A percentile compares a stretch with the other conserved stretches of the same genome.
Evolutionary conservation across 2,329 filamentous ascomycete genomes (phyloP).

Genomic region (Neonectria faginata): DNA sequence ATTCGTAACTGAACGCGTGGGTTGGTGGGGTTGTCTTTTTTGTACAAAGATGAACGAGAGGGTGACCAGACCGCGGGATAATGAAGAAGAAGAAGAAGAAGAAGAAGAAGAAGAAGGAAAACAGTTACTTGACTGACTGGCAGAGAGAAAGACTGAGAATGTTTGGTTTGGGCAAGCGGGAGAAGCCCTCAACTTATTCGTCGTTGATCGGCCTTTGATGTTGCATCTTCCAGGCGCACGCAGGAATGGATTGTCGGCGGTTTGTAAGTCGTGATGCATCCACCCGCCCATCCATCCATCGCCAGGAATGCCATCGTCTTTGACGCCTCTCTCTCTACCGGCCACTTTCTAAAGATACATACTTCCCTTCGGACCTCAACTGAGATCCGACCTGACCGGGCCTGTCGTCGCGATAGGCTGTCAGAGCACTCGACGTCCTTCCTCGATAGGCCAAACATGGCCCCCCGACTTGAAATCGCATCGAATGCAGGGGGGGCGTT

Average conservation of each 20-base stretch:
- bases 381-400: constrained; percentile 38
- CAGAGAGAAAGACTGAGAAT: background rate
- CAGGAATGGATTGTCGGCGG: constrained; percentile 34
- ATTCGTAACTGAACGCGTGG: constrained; percentile 23
- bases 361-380: constrained; percentile 12
- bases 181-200: constrained; percentile 35
- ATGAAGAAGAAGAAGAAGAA: background rate
- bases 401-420: constrained; percentile 30
- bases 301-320: constrained; percentile 6
- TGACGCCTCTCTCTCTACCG: background rate
- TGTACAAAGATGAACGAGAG: background rate
- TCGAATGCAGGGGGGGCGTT: constrained; percentile 27
- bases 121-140: background rate
- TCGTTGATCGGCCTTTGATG: constrained; percentile 11
- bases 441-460: constrained; percentile 5
- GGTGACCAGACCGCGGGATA: background rate
- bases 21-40: constrained; percentile 19
- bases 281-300: constrained; percentile 5
- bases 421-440: constrained; percentile 5
- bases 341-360: background rate
- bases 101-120: background rate
- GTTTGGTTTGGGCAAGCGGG: constrained; percentile 17
- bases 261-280: constrained; percentile 5
- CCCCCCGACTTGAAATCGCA: constrained; percentile 10
- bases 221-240: constrained; percentile 25